Percentiles rank a stretch among this genome's conserved stretches.
phyloP scores from a whole-genome alignment of 1,139 yeast species.

The Kodamaea arcana region DNA sequence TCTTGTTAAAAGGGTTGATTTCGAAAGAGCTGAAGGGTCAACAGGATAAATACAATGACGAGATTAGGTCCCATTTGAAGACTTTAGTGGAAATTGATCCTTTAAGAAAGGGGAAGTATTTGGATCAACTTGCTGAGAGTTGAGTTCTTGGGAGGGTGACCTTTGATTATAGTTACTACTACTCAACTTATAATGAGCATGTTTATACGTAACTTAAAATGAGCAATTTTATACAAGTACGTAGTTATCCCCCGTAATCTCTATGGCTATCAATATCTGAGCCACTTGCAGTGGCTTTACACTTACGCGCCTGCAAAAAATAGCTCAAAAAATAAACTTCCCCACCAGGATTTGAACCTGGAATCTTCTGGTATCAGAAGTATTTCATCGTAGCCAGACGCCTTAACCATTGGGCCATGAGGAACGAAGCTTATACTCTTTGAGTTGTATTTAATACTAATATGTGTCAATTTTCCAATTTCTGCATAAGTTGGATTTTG shows the following conservation, averaged over 20 bases:
- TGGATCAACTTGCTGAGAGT: constrained; percentile 30
- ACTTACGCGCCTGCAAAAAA: too few species aligned
- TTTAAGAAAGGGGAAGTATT: constrained; percentile 58
- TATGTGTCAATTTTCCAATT: neutral
- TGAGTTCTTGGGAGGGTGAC: too few species aligned
- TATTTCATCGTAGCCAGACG: constrained; percentile 54
- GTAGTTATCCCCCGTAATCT: too few species aligned
- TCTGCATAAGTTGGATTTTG: too few species aligned
- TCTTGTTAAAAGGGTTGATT: constrained; percentile 39
- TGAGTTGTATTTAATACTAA: neutral
- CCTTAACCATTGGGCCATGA: constrained; percentile 57
- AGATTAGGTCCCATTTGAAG: constrained; percentile 22
- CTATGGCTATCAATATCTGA: too few species aligned
- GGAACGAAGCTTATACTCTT: constrained; percentile 25
- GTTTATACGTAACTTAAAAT: too few species aligned
- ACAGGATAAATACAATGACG: constrained; percentile 17
- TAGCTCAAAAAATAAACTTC: constrained; percentile 61
- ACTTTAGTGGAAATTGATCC: constrained; percentile 63
- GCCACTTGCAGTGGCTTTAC: too few species aligned
- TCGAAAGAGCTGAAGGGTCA: constrained; percentile 12
- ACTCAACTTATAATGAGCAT: too few species aligned
- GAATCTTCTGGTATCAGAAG: constrained; percentile 81
- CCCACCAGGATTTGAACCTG: constrained; percentile 97
- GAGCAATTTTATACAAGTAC: too few species aligned
- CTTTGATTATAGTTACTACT: too few species aligned